Percentiles rank a stretch among this genome's conserved stretches.
These are phyloP conservation scores for Kalanchoe fedtschenkoi DNA, from an alignment of 164 flowering plant genomes.

Conservation along the genomic window DNA sequence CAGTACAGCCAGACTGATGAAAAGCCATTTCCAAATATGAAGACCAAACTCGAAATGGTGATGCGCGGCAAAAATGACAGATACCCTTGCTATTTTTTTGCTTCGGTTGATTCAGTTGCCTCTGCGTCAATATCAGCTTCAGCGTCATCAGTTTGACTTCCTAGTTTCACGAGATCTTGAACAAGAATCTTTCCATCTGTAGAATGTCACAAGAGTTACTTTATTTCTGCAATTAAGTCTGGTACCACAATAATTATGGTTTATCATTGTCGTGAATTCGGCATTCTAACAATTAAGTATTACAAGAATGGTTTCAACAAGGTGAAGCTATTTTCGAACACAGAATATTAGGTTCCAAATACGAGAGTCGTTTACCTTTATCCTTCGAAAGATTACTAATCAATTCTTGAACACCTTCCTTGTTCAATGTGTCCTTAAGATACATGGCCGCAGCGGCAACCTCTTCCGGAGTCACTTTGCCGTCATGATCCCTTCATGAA, in stretches of 20 bases:
- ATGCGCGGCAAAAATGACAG: neutral
- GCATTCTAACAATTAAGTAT: neutral
- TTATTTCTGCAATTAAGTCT: too few species aligned
- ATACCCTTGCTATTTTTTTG: conserved; percentile 5
- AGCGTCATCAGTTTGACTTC: conserved; percentile 18
- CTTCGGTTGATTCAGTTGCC: conserved; percentile 16
- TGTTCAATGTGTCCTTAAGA: conserved; percentile 53
- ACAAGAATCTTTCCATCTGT: conserved; percentile 73
- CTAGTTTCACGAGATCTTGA: conserved; percentile 54
- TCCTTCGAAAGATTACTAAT: conserved; percentile 74
- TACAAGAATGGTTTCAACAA: neutral
- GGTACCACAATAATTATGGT: too few species aligned
- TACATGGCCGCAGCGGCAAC: conserved; percentile 75
- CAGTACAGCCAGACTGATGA: neutral
- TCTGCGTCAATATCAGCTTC: neutral
- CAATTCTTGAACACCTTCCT: conserved; percentile 69
- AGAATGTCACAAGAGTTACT: neutral
- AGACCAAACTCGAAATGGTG: neutral
- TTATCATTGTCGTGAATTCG: too few species aligned
- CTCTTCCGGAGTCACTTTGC: conserved; percentile 84
- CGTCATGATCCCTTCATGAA: conserved; percentile 58
- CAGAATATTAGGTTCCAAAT: neutral
- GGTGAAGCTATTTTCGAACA: neutral
- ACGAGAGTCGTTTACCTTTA: conserved; percentile 30
- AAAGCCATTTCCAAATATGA: neutral